A percentile compares a stretch with the other conserved stretches of the same genome.
phyloP scores from a whole-genome alignment of 306 rosid species.

The Cicer judaicum region DNA sequence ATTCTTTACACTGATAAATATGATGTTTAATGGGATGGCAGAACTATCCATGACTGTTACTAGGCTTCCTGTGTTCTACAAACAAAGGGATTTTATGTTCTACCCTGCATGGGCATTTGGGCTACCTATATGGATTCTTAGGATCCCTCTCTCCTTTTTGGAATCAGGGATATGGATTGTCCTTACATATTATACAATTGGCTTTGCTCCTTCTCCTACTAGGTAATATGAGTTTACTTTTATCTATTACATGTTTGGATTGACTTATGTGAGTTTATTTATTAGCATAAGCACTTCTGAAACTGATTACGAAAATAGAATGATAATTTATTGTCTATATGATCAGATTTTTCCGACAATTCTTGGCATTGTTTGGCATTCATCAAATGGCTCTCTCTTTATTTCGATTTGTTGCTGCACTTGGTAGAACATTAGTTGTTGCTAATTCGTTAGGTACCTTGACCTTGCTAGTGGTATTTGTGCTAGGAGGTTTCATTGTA shows the following conservation, averaged over 20 bases:
- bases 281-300: too few species aligned
- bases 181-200: conserved; percentile 80
- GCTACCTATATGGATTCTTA: conserved; percentile 74
- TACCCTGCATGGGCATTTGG: conserved; percentile 86
- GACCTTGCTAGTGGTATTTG: conserved; percentile 51
- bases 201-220: conserved; percentile 78
- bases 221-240: conserved; percentile 56
- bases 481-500: conserved; percentile 69
- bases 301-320: neutral
- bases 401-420: conserved; percentile 63
- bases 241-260: too few species aligned
- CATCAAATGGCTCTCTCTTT: conserved; percentile 75
- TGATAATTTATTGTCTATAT: conserved; percentile 11
- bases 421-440: conserved; percentile 61
- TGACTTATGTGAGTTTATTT: too few species aligned
- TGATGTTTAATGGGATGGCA: conserved; percentile 83
- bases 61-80: conserved; percentile 73
- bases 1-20: conserved; percentile 63
- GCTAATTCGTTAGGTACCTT: conserved; percentile 60
- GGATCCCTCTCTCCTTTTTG: conserved; percentile 70
- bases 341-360: conserved; percentile 63
- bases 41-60: conserved; percentile 65
- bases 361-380: conserved; percentile 59
- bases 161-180: conserved; percentile 76
- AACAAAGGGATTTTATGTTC: conserved; percentile 78